A percentile compares a stretch with the other conserved stretches of the same genome.
phyloP scores from a whole-genome alignment of 2,329 filamentous ascomycete genomes.

The Aspergillus brasiliensis region DNA sequence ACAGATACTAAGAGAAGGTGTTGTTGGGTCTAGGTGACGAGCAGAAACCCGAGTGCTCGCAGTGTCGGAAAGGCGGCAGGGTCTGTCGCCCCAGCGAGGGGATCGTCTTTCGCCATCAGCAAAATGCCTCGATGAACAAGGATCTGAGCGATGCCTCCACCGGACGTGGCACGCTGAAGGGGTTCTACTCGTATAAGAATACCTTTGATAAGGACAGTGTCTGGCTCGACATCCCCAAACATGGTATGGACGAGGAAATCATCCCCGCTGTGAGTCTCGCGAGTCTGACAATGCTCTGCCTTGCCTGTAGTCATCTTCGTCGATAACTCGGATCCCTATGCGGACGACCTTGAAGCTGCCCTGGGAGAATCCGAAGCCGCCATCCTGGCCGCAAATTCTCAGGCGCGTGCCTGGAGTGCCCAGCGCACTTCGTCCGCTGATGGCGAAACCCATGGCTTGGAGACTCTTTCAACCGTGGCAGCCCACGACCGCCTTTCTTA shows the following conservation, averaged over 20 bases:
- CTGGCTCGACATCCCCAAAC: conserved; percentile 65
- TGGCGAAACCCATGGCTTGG: conserved; percentile 53
- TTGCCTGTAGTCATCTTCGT: conserved; percentile 58
- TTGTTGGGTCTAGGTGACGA: conserved; percentile 50
- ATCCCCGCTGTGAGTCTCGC: background rate
- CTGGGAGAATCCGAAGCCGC: conserved; percentile 35
- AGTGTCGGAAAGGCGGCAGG: conserved; percentile 62
- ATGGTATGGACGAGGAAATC: conserved; percentile 44
- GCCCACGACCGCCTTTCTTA: conserved; percentile 43
- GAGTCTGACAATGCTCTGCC: conserved; percentile 2
- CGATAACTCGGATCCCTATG: conserved; percentile 64
- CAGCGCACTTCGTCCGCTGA: conserved; percentile 31
- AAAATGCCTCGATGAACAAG: conserved; percentile 69
- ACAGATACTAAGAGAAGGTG: conserved; percentile 9
- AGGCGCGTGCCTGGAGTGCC: conserved; percentile 36
- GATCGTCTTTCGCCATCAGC: conserved; percentile 68
- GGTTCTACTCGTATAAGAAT: conserved; percentile 68
- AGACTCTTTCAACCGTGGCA: conserved; percentile 57
- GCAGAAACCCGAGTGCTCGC: conserved; percentile 61
- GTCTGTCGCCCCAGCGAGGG: conserved; percentile 64
- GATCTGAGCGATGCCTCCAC: conserved; percentile 42
- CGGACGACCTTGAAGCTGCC: conserved; percentile 50
- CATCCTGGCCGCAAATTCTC: conserved; percentile 30
- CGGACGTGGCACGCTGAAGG: conserved; percentile 53
- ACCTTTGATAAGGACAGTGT: conserved; percentile 62